A percentile compares a stretch with the other conserved stretches of the same genome.
Evolutionary conservation across 805 yeast genomes (phyloP).

Genomic region (Candida awuae): DNA sequence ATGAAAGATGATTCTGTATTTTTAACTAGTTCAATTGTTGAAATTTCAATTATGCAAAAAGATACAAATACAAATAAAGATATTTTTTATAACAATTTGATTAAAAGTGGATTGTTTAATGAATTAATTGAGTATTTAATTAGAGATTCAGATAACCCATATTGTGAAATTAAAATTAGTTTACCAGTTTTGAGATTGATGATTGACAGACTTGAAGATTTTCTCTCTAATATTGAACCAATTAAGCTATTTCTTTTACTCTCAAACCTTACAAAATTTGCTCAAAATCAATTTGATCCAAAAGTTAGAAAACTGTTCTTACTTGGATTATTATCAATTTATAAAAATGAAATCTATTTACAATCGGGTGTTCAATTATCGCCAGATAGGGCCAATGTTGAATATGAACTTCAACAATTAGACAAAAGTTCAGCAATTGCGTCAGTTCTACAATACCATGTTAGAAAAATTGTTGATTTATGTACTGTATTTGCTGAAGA

Average conservation of each 20-base stretch:
- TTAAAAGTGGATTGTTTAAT: slow-evolving; percentile 39
- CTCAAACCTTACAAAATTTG: slow-evolving; percentile 24
- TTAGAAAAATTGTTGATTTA: slow-evolving; percentile 24
- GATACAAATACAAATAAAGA: slow-evolving; percentile 14
- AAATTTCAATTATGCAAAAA: slow-evolving; percentile 36
- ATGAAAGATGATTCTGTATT: slow-evolving; percentile 68
- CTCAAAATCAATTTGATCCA: slow-evolving; percentile 59
- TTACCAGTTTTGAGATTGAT: slow-evolving; percentile 34
- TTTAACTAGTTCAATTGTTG: slow-evolving; percentile 46
- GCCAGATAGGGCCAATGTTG: slow-evolving; percentile 4
- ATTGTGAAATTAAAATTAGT: slow-evolving; percentile 34
- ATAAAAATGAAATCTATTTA: slow-evolving; percentile 17
- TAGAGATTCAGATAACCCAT: slow-evolving; percentile 37
- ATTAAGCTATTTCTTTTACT: slow-evolving; percentile 12
- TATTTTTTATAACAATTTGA: slow-evolving; percentile 21
- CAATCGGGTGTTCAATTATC: not conserved
- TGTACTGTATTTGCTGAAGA: slow-evolving; percentile 55
- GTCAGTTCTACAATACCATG: slow-evolving; percentile 17
- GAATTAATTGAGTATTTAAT: slow-evolving; percentile 34
- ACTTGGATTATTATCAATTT: slow-evolving; percentile 24
- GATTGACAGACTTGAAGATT: slow-evolving; percentile 27
- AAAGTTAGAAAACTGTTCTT: slow-evolving; percentile 51
- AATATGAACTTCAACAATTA: slow-evolving; percentile 24
- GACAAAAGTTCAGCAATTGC: slow-evolving; percentile 17
- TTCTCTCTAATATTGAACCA: slow-evolving; percentile 18